These are phyloP conservation scores for Chrysoporthe puriensis DNA, from an alignment of 2,329 filamentous ascomycete species.

Conservation along the genomic window DNA sequence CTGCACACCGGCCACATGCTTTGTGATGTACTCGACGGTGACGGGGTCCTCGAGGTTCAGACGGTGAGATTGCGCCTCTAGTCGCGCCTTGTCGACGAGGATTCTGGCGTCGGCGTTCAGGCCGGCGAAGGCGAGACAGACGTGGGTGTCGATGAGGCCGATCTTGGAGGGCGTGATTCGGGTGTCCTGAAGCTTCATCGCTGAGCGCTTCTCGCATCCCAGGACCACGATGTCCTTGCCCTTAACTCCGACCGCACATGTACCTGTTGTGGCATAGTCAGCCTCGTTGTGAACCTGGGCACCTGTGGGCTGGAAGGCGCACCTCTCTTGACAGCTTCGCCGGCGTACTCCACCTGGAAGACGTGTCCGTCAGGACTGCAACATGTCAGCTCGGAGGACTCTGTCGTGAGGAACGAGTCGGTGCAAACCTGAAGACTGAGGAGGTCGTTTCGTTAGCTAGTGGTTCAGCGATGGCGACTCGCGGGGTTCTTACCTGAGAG, in stretches of 20 bases:
- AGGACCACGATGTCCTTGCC: slow-evolving; percentile 92
- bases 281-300: slow-evolving; percentile 1
- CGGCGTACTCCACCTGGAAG: slow-evolving; percentile 99
- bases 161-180: slow-evolving; percentile 99
- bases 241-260: slow-evolving; percentile 97
- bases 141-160: slow-evolving; percentile 91
- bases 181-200: slow-evolving; percentile 99
- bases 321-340: slow-evolving; percentile 99
- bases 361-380: slow-evolving; percentile 96
- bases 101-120: slow-evolving; percentile 98
- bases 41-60: slow-evolving; percentile 97
- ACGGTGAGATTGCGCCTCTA: slow-evolving; percentile 97
- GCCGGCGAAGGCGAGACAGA: slow-evolving; percentile 95
- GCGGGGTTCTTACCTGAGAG: slow-evolving; percentile 77
- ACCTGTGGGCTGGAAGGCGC: slow-evolving; percentile 34
- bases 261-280: slow-evolving; percentile 60
- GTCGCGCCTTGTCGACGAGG: slow-evolving; percentile 93
- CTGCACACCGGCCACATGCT: slow-evolving; percentile 97
- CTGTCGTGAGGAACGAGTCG: slow-evolving; percentile 39
- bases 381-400: slow-evolving; percentile 12
- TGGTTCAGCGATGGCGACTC: slow-evolving; percentile 25
- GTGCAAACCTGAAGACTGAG: slow-evolving; percentile 78
- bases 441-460: slow-evolving; percentile 47
- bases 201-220: slow-evolving; percentile 97
- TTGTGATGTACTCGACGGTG: slow-evolving; percentile 98